A percentile compares a stretch with the other conserved stretches of the same genome.
These are phyloP conservation scores for Tricholoma saponaceum DNA, from an alignment of 768 basidiomycete genomes.

Conservation along the genomic window DNA sequence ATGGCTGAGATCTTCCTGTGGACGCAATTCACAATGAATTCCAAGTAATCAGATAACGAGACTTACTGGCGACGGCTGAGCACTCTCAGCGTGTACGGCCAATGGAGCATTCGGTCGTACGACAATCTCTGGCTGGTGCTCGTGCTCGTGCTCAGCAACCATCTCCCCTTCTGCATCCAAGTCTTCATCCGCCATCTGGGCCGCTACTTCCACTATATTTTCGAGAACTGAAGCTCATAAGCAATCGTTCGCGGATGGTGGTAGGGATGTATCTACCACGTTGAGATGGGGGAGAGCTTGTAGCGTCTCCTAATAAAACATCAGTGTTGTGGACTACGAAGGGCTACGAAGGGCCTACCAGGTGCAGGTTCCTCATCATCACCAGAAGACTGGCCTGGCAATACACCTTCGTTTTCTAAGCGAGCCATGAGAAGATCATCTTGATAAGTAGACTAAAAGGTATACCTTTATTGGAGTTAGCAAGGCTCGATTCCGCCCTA, in stretches of 20 bases:
- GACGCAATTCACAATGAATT: not conserved
- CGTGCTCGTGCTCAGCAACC: not conserved
- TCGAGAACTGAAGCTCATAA: slow-evolving; percentile 19
- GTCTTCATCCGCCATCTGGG: slow-evolving; percentile 5
- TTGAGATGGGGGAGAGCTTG: not conserved
- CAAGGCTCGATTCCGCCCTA: slow-evolving; percentile 14
- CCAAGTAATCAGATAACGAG: not conserved
- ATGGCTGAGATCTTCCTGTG: slow-evolving; percentile 10
- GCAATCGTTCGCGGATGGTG: slow-evolving; percentile 15
- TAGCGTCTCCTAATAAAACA: not conserved
- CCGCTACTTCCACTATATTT: slow-evolving; percentile 3
- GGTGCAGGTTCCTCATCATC: not conserved
- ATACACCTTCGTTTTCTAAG: not conserved
- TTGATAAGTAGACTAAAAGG: not conserved
- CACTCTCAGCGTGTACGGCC: not conserved
- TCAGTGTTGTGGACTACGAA: not conserved
- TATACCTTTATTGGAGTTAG: slow-evolving; percentile 17
- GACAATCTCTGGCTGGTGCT: not conserved
- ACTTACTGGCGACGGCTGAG: slow-evolving; percentile 4
- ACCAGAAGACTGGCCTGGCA: not conserved
- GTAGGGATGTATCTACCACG: slow-evolving; percentile 12
- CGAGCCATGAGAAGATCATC: not conserved
- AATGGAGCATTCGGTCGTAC: not conserved
- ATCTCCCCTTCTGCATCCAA: slow-evolving; percentile 7
- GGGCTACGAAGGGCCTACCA: not conserved